Evolutionary conservation across 352 stramenopile genomes (phyloP), one percentile per base, ranked within the genome.

Genomic region (Globisporangium echinulatum): DNA sequence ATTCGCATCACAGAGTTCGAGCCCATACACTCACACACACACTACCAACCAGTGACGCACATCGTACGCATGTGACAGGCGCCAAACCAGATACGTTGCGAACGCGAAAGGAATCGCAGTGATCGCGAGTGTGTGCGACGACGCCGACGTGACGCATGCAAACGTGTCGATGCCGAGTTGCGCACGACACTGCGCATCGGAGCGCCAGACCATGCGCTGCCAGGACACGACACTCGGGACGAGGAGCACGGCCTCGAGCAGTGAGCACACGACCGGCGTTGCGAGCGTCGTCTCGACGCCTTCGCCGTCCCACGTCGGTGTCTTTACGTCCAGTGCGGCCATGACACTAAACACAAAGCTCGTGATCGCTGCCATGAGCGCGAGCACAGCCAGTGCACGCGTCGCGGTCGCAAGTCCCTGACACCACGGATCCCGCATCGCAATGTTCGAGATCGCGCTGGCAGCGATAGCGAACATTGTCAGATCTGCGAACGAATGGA

Each of bases 301-400:
- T 46, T 86, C 79, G 1, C 83, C 81, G 49, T 91, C 66, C 83
- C 83, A 91, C 25, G 81, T 88, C 13, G 81, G 83, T 4, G 78
- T 89, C 55, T 83, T 88, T 57, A 86, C 69, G 7, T 72, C 56
- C 9, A 86, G 61, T 25, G 73, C 58, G 9, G 70, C 69, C 77
- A 89, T 86, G 8, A 73, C 52, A 50, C 77, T 78, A 13, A 85
- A 59, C 19, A 74, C 50, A 57, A 90, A 83, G 54, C 77, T 84
- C n/a, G 73, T 44, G 38, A 81, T 79, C 25, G 77, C 69, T 25
- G 74, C 69, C 51, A 89, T 61, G 15, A 91, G 62, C 4, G 77
- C 74, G 14, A 90, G 19, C 9, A 88, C 70, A 0, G 65, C 72
- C 38, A 93, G 73, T 6, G 54, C 69, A 36, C 81, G 72, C 1